phyloP scores from a whole-genome alignment of 805 yeast genomes.

The Tetrapisispora taiwanensis region DNA sequence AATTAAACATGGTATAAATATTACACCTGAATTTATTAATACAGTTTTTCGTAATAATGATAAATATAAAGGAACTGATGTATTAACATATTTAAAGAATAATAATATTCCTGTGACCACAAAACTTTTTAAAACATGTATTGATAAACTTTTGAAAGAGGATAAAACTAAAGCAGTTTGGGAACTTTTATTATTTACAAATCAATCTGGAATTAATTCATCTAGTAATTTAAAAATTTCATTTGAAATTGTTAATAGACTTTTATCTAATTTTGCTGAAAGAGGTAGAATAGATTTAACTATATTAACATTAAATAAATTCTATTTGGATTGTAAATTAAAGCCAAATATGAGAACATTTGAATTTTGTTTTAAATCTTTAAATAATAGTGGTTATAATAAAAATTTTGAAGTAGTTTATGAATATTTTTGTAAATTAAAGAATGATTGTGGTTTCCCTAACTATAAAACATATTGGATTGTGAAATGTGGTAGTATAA shows the following conservation, averaged over 20 bases:
- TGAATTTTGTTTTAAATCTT: constrained; percentile 28
- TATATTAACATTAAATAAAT: constrained; percentile 27
- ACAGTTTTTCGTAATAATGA: constrained; percentile 18
- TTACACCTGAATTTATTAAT: constrained; percentile 21
- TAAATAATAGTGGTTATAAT: constrained; percentile 29
- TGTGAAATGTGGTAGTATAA: constrained; percentile 20
- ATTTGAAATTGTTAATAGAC: constrained; percentile 18
- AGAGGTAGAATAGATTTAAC: constrained; percentile 31
- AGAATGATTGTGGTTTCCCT: constrained; percentile 5
- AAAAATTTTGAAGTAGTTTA: constrained; percentile 18
- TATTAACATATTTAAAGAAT: constrained; percentile 18
- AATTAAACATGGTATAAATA: constrained; percentile 24
- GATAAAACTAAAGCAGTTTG: constrained; percentile 25
- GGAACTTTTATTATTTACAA: constrained; percentile 17
- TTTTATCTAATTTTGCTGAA: constrained; percentile 25
- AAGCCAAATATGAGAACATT: constrained; percentile 27
- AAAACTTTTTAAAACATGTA: constrained; percentile 18
- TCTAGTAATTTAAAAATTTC: constrained; percentile 7
- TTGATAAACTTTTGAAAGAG: constrained; percentile 21
- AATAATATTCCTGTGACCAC: constrained; percentile 21
- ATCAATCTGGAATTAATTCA: constrained; percentile 1
- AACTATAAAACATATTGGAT: constrained; percentile 17
- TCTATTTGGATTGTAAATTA: constrained; percentile 18
- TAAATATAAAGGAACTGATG: constrained; percentile 11
- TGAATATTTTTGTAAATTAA: constrained; percentile 15